A percentile compares a stretch with the other conserved stretches of the same genome.
These are phyloP conservation scores for Sindora glabra DNA, from an alignment of 306 rosid genomes.

Conservation along the genomic window DNA sequence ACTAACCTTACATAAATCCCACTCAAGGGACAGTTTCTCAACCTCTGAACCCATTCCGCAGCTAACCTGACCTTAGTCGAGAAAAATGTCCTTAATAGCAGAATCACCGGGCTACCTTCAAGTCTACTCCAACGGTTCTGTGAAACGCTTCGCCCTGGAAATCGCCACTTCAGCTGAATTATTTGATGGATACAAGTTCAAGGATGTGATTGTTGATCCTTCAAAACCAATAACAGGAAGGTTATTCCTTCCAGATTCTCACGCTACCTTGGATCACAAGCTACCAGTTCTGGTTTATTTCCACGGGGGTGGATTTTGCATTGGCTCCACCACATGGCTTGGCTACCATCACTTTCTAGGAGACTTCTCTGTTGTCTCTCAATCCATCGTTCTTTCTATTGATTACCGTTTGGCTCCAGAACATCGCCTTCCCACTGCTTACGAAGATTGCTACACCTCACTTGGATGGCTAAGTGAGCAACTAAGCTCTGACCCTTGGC, in stretches of 20 bases:
- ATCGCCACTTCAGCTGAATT: slow-evolving; percentile 20
- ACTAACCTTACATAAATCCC: background rate
- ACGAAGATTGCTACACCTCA: slow-evolving; percentile 60
- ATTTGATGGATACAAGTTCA: slow-evolving; percentile 37
- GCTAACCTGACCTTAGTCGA: too few species aligned
- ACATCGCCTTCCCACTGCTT: slow-evolving; percentile 58
- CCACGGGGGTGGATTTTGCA: slow-evolving; percentile 92
- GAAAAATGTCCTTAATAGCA: slow-evolving; percentile 53
- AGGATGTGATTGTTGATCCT: slow-evolving; percentile 53
- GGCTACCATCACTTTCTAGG: slow-evolving; percentile 72
- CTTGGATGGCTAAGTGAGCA: slow-evolving; percentile 55
- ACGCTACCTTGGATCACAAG: background rate
- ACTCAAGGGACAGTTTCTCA: background rate
- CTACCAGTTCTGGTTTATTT: slow-evolving; percentile 69
- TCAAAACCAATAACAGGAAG: slow-evolving; percentile 53
- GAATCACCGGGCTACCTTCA: slow-evolving; percentile 55
- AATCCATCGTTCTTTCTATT: slow-evolving; percentile 46
- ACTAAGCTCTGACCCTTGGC: slow-evolving; percentile 42
- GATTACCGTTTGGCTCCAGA: slow-evolving; percentile 88
- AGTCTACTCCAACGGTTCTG: slow-evolving; percentile 61
- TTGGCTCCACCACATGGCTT: slow-evolving; percentile 78
- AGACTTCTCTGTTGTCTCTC: slow-evolving; percentile 39
- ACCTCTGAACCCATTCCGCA: background rate
- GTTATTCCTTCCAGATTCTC: slow-evolving; percentile 45
- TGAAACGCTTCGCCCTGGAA: slow-evolving; percentile 56